Evolutionary conservation across 2,329 filamentous ascomycete species (phyloP).

Genomic region (Ophiostoma piceae): DNA sequence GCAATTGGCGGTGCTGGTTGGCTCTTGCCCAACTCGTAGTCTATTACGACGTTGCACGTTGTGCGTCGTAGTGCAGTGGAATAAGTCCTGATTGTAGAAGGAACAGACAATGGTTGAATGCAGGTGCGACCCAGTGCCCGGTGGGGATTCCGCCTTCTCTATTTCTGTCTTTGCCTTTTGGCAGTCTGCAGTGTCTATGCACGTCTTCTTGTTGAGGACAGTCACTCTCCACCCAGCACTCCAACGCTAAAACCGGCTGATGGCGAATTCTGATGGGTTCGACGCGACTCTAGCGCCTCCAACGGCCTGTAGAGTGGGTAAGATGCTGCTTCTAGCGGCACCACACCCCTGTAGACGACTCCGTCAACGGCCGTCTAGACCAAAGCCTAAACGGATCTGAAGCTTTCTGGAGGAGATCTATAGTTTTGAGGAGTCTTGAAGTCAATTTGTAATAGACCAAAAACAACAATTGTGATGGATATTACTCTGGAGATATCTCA

Average conservation of each 20-base stretch:
- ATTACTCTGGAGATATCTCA: not conserved
- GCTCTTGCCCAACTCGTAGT: conserved; percentile 16
- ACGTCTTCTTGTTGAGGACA: not conserved
- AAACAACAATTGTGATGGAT: not conserved
- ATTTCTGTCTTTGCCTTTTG: not conserved
- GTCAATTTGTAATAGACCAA: not conserved
- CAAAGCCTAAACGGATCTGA: conserved; percentile 19
- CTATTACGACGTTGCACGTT: conserved; percentile 18
- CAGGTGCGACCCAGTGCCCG: not conserved
- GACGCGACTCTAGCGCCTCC: too few relatives aligned
- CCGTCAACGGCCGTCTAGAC: conserved; percentile 21
- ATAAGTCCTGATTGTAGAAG: not conserved
- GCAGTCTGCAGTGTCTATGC: too few relatives aligned
- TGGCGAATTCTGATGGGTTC: conserved; percentile 12
- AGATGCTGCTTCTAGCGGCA: not conserved
- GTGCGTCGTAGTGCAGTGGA: conserved; percentile 2
- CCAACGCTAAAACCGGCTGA: conserved; percentile 12
- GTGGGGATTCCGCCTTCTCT: conserved; percentile 2
- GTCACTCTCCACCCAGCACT: too few relatives aligned
- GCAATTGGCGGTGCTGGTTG: conserved; percentile 22
- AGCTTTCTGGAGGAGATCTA: conserved; percentile 1
- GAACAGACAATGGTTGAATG: not conserved
- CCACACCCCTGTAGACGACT: conserved; percentile 10
- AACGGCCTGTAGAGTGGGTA: too few relatives aligned
- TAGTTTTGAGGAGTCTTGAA: not conserved